These are phyloP conservation scores for Wickerhamomyces mucosus DNA, from an alignment of 805 yeast genomes.

Conservation along the genomic window DNA sequence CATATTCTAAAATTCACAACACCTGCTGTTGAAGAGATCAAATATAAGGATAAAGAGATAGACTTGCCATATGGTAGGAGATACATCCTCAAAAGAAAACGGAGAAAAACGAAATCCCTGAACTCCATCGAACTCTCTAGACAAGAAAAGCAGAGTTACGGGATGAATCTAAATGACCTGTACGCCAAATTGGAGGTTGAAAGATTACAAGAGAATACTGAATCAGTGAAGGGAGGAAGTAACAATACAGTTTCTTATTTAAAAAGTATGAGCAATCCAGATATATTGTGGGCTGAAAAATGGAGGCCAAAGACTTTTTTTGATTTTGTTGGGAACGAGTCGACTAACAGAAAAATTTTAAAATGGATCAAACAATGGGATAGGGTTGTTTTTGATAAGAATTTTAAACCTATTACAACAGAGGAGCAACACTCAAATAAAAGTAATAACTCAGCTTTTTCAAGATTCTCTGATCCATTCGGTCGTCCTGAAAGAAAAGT, in stretches of 20 bases:
- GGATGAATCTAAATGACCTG: constrained; percentile 28
- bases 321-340: constrained; percentile 63
- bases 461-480: constrained; percentile 33
- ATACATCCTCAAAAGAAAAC: no score
- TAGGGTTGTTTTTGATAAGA: constrained; percentile 42
- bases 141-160: constrained; percentile 23
- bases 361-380: constrained; percentile 67
- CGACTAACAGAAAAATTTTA: constrained; percentile 46
- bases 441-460: neutral
- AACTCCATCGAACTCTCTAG: neutral
- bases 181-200: constrained; percentile 23
- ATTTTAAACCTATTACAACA: constrained; percentile 21
- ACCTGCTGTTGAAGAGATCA: no score
- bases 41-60: no score
- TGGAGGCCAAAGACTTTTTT: constrained; percentile 57
- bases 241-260: constrained; percentile 2
- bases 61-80: no score
- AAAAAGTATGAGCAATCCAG: constrained; percentile 1
- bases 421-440: constrained; percentile 1
- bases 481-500: constrained; percentile 55
- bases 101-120: constrained; percentile 9
- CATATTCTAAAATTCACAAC: no score
- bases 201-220: constrained; percentile 8
- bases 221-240: neutral
- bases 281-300: constrained; percentile 46